Evolutionary conservation across 2,329 filamentous ascomycete species (phyloP).

Genomic region (Neonectria coccinea): DNA sequence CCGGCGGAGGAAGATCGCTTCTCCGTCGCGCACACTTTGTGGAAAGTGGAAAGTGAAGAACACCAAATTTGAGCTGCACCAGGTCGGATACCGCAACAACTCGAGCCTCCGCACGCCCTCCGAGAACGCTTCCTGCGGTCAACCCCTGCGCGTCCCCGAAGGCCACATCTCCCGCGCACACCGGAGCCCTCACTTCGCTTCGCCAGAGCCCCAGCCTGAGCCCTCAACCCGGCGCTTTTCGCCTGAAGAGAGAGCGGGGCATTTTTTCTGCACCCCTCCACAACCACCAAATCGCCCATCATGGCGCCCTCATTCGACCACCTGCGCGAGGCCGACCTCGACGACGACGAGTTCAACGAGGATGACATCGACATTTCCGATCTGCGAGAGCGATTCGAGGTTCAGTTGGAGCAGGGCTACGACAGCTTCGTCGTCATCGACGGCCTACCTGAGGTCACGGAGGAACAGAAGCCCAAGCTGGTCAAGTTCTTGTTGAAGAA

Average conservation of each 20-base stretch:
- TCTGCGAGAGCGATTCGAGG: constrained; percentile 92
- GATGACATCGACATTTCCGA: constrained; percentile 96
- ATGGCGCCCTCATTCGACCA: constrained; percentile 94
- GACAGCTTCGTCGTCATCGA: constrained; percentile 98
- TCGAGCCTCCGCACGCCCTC: constrained; percentile 46
- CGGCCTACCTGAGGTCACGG: constrained; percentile 88
- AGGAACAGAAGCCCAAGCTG: constrained; percentile 92
- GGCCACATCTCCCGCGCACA: constrained; percentile 38
- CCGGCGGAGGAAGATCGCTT: constrained; percentile 54
- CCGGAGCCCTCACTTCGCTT: constrained; percentile 33
- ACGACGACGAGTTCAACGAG: constrained; percentile 87
- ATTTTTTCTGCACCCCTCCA: constrained; percentile 52
- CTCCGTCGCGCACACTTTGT: constrained; percentile 57
- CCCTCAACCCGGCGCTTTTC: constrained; percentile 35
- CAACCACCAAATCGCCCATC: constrained; percentile 59
- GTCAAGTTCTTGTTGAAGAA: constrained; percentile 97
- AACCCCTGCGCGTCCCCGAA: constrained; percentile 38
- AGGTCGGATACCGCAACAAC: constrained; percentile 44
- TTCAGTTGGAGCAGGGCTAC: constrained; percentile 93
- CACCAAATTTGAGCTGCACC: constrained; percentile 54
- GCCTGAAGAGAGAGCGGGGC: constrained; percentile 51
- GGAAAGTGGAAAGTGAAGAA: constrained; percentile 49
- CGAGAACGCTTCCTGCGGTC: constrained; percentile 42
- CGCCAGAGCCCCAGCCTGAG: constrained; percentile 28
- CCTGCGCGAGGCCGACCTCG: constrained; percentile 89